A percentile compares a stretch with the other conserved stretches of the same genome.
Conservation (phyloP, 768 basidiomycete species). For the Lyophyllum shimeji region DNA sequence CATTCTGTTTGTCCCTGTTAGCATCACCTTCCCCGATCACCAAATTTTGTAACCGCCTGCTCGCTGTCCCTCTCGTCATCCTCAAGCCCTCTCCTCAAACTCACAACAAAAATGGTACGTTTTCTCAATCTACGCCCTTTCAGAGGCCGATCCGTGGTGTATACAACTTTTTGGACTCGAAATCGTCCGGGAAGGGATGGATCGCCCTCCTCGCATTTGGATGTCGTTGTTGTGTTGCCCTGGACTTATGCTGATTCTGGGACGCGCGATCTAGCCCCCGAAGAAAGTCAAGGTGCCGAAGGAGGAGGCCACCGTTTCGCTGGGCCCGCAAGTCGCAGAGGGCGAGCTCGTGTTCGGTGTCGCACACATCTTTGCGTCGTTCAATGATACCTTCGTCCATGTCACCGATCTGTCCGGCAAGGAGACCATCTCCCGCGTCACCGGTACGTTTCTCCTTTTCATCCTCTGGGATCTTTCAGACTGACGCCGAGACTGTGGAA, state of each 20-base stretch:
- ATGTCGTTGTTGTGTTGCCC: not conserved
- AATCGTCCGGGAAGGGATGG: constrained; percentile 34
- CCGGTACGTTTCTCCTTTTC: constrained; percentile 54
- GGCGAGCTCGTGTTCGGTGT: constrained; percentile 98
- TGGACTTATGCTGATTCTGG: constrained; percentile 6
- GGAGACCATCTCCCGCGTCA: constrained; percentile 98
- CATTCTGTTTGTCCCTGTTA: constrained; percentile 14
- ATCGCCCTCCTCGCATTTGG: constrained; percentile 32
- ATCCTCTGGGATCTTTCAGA: not conserved
- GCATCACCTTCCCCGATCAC: not conserved
- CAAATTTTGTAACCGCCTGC: constrained; percentile 13
- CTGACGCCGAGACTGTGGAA: not conserved
- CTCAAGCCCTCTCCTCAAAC: constrained; percentile 31
- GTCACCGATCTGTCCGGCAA: constrained; percentile 98
- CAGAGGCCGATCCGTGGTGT: not conserved
- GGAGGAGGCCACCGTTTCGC: constrained; percentile 83
- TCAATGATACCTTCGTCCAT: constrained; percentile 99
- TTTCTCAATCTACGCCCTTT: not conserved
- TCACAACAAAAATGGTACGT: constrained; percentile 39
- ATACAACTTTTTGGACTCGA: constrained; percentile 3
- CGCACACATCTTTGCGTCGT: constrained; percentile 98
- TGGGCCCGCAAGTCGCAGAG: constrained; percentile 94
- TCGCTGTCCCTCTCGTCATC: constrained; percentile 28
- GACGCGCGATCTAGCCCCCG: constrained; percentile 57
- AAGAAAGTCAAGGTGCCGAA: constrained; percentile 78